Evolutionary conservation across 73 alveolate genomes (phyloP), one percentile per base, ranked within the genome.

Genomic region (Durusdinium trenchii): DNA sequence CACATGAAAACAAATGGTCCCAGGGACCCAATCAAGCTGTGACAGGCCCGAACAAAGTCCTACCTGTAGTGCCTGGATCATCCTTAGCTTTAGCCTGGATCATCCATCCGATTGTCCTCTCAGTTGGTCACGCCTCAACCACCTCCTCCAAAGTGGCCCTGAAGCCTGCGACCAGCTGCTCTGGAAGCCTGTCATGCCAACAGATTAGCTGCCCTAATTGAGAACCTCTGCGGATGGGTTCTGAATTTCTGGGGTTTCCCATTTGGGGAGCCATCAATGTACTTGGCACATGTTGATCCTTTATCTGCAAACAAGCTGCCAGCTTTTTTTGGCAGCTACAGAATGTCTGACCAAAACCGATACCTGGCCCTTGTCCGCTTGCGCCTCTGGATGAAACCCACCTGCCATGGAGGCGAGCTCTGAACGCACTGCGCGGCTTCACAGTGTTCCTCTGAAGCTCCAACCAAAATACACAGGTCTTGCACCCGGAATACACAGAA

Each of bases 71-170:
- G 36, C 36, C 76, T 62, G 32, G 18, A 35, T 10, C 18, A 23
- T 62, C 5, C 76, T 62, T 40, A 62, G 76, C 76, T 35, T 0
- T 5, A 30, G 81, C 35, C 42, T 12, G 43, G 10, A 67, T 67
- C 12, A 20, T 28, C 79, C 79, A 20, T 67, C 79, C 79, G 32
- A 20, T 20, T 67, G 45, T 20, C 6, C 79, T 16, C 79, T 42
- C 14, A 6, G 26, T 20, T n/a, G 35, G 3, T 12, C 57, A 78
- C 46, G 36, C 95, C 95, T 87, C 85, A 12, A 87, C 95, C 85
- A 87, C 95, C 50, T 87, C 95, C 50, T 87, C 95, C 69, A 87
- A 87, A 9, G 95, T 87, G 69, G 95, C 95, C 10, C 95, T 84
- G 47, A 87, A 87, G 36, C 95, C 95, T 14, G 95, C 95, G 47